Conservation (phyloP, 768 basidiomycete genomes). For the Russula dissimulans region DNA sequence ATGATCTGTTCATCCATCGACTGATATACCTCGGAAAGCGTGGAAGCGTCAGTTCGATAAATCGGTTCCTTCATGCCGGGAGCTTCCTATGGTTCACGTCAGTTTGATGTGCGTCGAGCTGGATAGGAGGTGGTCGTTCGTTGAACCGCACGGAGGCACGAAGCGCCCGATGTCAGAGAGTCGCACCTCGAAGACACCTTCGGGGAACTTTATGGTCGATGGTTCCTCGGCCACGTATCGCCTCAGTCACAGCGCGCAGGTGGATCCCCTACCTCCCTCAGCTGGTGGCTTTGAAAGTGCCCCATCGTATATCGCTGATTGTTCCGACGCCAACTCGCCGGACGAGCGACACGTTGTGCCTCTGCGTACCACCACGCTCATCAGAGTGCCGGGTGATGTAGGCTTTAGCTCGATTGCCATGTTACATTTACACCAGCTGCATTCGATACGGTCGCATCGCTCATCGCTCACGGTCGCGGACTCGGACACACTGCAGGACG, state of each 20-base stretch:
- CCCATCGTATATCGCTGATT: conserved; percentile 29
- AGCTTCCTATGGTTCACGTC: conserved; percentile 48
- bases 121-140: conserved; percentile 50
- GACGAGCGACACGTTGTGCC: conserved; percentile 37
- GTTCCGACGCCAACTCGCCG: conserved; percentile 28
- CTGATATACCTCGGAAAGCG: conserved; percentile 33
- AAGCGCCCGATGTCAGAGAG: conserved; percentile 23
- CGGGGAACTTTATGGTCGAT: conserved; percentile 34
- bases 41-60: conserved; percentile 51
- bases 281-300: conserved; percentile 22
- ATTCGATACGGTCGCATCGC: conserved; percentile 34
- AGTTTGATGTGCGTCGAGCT: conserved; percentile 52
- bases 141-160: conserved; percentile 26
- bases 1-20: not conserved
- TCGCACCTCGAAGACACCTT: conserved; percentile 26
- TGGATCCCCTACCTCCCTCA: not conserved
- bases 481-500: conserved; percentile 37
- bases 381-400: conserved; percentile 43
- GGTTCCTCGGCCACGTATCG: conserved; percentile 26
- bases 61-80: conserved; percentile 30
- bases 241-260: conserved; percentile 4
- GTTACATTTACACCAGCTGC: conserved; percentile 56
- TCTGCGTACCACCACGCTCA: conserved; percentile 45
- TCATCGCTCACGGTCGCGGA: conserved; percentile 32
- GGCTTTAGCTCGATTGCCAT: conserved; percentile 37